Conservation (phyloP, 768 basidiomycete species). For the Dacryopinax spathularia region DNA sequence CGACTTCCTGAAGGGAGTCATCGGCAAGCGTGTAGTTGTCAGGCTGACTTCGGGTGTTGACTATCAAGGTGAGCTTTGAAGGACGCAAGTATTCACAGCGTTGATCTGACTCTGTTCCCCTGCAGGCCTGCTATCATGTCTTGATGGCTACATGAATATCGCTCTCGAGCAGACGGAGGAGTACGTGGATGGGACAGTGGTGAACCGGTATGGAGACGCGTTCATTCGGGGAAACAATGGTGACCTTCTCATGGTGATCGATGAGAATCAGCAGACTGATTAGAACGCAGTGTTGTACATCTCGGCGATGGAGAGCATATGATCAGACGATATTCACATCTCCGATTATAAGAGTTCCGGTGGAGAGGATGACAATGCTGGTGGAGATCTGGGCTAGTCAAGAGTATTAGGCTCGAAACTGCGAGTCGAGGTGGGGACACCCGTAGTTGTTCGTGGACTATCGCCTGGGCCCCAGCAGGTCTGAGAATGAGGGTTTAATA, state of each 20-base stretch:
- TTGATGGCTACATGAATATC: conserved; percentile 99
- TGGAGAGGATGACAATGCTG: no score
- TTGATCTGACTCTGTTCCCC: neutral
- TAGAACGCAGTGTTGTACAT: conserved; percentile 52
- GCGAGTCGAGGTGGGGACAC: no score
- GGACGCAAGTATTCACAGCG: neutral
- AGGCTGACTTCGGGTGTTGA: conserved; percentile 84
- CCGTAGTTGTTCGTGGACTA: no score
- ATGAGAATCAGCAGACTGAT: neutral
- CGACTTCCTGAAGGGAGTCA: conserved; percentile 86
- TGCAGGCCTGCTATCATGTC: conserved; percentile 77
- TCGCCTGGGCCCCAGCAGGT: no score
- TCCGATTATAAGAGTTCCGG: neutral
- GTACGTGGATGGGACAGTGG: conserved; percentile 73
- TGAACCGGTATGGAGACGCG: conserved; percentile 85
- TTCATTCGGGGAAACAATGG: conserved; percentile 94
- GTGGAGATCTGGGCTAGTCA: neutral
- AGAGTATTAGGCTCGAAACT: no score
- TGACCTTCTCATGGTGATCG: conserved; percentile 23
- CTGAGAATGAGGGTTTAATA: no score
- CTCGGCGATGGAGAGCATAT: conserved; percentile 51
- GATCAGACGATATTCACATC: conserved; percentile 11
- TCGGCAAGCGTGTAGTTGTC: conserved; percentile 90
- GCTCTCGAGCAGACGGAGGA: conserved; percentile 96
- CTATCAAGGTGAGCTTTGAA: conserved; percentile 54